Percentiles rank a stretch among this genome's conserved stretches.
Conservation (phyloP, 768 basidiomycete species). For the Coprinopsis marcescibilis region DNA sequence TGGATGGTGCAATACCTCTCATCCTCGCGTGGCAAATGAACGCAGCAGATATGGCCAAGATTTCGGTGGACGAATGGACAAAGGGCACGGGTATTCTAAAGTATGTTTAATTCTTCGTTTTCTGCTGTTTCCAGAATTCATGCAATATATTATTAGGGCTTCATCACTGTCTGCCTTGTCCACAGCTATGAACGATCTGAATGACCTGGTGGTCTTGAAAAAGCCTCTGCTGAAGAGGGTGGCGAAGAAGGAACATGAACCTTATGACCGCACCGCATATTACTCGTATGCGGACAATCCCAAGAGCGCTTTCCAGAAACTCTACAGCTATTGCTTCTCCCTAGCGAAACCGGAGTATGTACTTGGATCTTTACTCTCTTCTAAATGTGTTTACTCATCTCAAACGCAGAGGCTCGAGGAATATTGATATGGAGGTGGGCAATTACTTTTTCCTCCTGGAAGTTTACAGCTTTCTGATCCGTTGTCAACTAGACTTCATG, state of each 20-base stretch:
- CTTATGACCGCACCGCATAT: conserved; percentile 53
- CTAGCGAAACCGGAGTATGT: conserved; percentile 71
- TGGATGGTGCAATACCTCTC: conserved; percentile 70
- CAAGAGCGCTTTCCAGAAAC: conserved; percentile 49
- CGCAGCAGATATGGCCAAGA: conserved; percentile 67
- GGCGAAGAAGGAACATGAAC: conserved; percentile 35
- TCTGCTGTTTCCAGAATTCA: not conserved
- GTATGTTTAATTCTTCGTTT: conserved; percentile 21
- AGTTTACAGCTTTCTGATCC: not conserved
- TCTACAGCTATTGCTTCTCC: conserved; percentile 68
- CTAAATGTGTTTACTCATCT: not conserved
- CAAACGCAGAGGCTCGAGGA: conserved; percentile 52
- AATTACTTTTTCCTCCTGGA: not conserved
- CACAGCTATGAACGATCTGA: conserved; percentile 52
- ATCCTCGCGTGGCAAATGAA: conserved; percentile 72
- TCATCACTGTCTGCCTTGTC: conserved; percentile 44
- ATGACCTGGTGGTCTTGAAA: conserved; percentile 52
- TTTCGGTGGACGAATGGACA: conserved; percentile 68
- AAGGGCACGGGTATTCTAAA: conserved; percentile 39
- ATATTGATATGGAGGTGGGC: conserved; percentile 76
- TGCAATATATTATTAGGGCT: conserved; percentile 21
- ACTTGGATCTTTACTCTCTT: not conserved
- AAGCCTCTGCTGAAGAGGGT: conserved; percentile 36
- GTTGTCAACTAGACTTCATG: conserved; percentile 47
- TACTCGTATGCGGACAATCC: conserved; percentile 41